Evolutionary conservation across 257 asterid species (phyloP).

Genomic region (Linaria vulgaris): DNA sequence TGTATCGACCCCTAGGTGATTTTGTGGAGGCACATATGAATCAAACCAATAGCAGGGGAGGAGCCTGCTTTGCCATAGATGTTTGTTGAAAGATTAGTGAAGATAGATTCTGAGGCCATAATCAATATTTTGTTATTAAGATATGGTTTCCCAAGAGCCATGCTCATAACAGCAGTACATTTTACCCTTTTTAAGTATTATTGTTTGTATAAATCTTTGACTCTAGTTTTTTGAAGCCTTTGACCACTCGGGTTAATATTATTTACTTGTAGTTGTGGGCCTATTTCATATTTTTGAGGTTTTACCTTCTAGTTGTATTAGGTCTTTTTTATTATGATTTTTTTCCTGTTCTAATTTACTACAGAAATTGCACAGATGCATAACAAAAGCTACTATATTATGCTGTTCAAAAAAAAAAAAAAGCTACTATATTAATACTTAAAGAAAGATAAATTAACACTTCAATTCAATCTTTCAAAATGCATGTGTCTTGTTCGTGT

Average conservation of each 20-base stretch:
- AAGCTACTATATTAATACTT: no score
- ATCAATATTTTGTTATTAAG: background rate
- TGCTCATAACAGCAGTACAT: background rate
- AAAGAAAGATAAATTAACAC: no score
- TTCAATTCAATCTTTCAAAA: no score
- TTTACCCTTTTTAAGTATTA: no score
- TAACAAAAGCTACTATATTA: no score
- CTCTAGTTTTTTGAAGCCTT: background rate
- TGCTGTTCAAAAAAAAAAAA: no score
- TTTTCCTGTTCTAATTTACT: no score
- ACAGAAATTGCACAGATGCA: no score
- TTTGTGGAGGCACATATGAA: conserved; percentile 4
- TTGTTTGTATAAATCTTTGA: conserved; percentile 1
- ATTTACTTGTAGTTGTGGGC: background rate
- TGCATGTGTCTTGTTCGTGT: no score
- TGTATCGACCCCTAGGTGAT: conserved; percentile 37
- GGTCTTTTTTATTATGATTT: no score
- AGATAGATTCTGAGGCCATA: background rate
- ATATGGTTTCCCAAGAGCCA: background rate
- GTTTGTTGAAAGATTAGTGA: background rate
- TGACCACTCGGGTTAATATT: background rate
- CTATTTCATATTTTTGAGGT: background rate
- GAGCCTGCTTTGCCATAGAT: background rate
- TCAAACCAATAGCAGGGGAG: conserved; percentile 6
- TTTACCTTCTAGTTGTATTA: no score